These are phyloP conservation scores for Escallonia rubra DNA, from an alignment of 129 eudicot genomes.

Conservation along the genomic window DNA sequence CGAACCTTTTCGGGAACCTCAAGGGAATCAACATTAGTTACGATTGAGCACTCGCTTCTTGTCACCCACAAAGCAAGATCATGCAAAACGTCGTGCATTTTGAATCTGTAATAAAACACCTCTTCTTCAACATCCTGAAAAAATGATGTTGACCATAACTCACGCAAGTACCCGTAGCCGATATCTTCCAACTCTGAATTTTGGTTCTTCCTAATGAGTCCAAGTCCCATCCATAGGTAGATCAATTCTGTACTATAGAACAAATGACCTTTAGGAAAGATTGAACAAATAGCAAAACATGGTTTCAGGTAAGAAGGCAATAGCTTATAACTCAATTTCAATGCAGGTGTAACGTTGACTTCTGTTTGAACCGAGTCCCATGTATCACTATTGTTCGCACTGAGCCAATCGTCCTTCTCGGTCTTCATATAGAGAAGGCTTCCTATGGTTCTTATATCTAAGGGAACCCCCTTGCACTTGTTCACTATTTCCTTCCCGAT, in stretches of 20 bases:
- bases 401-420: constrained; percentile 1
- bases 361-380: neutral
- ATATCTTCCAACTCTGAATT: neutral
- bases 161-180: constrained; percentile 4
- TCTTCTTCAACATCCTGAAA: neutral
- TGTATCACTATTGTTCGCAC: neutral
- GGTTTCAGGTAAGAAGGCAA: neutral
- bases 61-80: constrained; percentile 14
- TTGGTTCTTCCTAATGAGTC: neutral
- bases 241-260: neutral
- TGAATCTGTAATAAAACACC: neutral
- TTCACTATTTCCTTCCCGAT: constrained; percentile 7
- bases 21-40: neutral
- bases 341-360: neutral
- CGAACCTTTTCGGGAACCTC: neutral
- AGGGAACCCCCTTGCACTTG: constrained; percentile 10
- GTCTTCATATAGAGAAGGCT: neutral
- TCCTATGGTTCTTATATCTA: constrained; percentile 1
- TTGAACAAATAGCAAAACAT: constrained; percentile 9
- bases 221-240: constrained; percentile 8
- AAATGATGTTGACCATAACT: constrained; percentile 4
- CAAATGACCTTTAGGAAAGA: constrained; percentile 5
- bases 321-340: constrained; percentile 8
- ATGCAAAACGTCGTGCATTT: constrained; percentile 19
- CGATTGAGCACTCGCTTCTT: neutral